Evolutionary conservation across 2,329 filamentous ascomycete genomes (phyloP).

Genomic region (Ceratocystis albifundus): DNA sequence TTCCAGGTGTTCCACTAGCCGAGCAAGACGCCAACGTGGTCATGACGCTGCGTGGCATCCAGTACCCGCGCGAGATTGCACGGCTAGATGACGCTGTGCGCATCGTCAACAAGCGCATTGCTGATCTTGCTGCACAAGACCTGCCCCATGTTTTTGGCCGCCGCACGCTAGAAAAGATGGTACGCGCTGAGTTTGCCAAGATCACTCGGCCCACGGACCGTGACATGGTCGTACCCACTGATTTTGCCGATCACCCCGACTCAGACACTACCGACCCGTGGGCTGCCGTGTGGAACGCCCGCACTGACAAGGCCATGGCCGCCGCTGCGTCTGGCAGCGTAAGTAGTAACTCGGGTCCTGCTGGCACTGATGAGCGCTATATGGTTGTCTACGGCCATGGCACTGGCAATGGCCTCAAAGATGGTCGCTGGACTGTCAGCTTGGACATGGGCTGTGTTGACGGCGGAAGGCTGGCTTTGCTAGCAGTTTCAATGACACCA

Average conservation of each 20-base stretch:
- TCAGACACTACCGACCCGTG: conserved; percentile 49
- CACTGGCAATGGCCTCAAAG: conserved; percentile 52
- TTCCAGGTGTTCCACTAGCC: conserved; percentile 59
- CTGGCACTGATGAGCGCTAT: conserved; percentile 32
- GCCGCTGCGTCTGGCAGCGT: not conserved
- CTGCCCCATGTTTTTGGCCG: conserved; percentile 18
- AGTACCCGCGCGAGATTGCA: conserved; percentile 38
- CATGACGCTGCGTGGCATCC: conserved; percentile 85
- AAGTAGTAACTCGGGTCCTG: conserved; percentile 8
- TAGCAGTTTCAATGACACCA: conserved; percentile 52
- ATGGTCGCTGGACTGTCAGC: conserved; percentile 62
- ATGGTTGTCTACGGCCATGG: conserved; percentile 87
- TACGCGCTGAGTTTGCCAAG: conserved; percentile 18
- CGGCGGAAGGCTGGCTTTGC: conserved; percentile 62
- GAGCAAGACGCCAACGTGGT: conserved; percentile 65
- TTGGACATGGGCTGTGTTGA: conserved; percentile 74
- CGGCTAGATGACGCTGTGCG: conserved; percentile 29
- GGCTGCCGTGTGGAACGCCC: conserved; percentile 51
- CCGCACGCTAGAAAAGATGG: conserved; percentile 20
- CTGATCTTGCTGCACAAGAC: conserved; percentile 17
- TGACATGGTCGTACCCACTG: conserved; percentile 31
- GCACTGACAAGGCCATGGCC: conserved; percentile 32
- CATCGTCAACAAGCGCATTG: conserved; percentile 25
- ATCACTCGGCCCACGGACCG: conserved; percentile 26
- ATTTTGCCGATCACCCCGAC: conserved; percentile 39